Evolutionary conservation across 1,284 basidiomycete genomes (phyloP).

Genomic region (Cryptococcus neoformans): DNA sequence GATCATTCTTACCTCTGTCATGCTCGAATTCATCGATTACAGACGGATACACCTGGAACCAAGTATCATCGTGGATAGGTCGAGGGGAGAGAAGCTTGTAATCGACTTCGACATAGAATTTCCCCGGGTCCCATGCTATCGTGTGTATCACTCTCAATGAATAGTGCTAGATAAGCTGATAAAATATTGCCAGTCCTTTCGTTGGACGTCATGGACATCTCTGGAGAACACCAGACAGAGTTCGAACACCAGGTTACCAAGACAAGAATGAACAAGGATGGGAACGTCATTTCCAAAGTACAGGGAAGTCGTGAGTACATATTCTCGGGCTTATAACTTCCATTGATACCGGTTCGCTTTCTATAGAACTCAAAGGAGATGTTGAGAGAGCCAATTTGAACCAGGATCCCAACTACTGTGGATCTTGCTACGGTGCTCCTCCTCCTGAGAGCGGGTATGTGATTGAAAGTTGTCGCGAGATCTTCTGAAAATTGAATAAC

Average conservation of each 20-base stretch:
- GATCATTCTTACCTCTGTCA: conserved; percentile 86
- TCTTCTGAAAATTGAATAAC: not conserved
- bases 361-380: conserved; percentile 70
- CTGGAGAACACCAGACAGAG: conserved; percentile 89
- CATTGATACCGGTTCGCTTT: not conserved
- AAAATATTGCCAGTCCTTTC: conserved; percentile 68
- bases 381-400: conserved; percentile 70
- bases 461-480: not conserved
- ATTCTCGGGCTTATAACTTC: too few species aligned
- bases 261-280: conserved; percentile 66
- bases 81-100: conserved; percentile 88
- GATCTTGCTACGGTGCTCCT: conserved; percentile 93
- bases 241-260: conserved; percentile 86
- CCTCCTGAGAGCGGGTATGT: conserved; percentile 65
- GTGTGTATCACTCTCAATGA: conserved; percentile 50
- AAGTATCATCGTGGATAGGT: conserved; percentile 86
- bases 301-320: conserved; percentile 32
- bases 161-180: conserved; percentile 2
- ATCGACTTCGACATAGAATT: conserved; percentile 93
- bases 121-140: conserved; percentile 94
- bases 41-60: conserved; percentile 81
- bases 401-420: conserved; percentile 71
- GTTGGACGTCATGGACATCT: conserved; percentile 97
- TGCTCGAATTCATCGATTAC: conserved; percentile 96
- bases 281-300: conserved; percentile 57